These are phyloP conservation scores for Echinochloa phyllopogon DNA, from an alignment of 176 grass and related monocot genomes.

Conservation along the genomic window DNA sequence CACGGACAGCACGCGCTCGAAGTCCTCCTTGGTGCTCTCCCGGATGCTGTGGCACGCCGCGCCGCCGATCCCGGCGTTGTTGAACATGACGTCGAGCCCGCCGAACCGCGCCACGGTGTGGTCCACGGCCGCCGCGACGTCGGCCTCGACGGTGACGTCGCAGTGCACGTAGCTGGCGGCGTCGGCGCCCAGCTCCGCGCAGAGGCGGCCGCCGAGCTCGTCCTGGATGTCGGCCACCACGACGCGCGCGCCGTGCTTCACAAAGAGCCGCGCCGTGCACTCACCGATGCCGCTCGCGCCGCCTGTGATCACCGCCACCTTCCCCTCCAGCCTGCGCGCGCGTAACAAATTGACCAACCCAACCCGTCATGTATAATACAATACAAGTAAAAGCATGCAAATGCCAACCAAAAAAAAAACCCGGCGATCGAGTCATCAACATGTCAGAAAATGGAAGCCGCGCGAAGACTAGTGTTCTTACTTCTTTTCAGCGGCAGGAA, in stretches of 20 bases:
- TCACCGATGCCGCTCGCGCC: slow-evolving; percentile 62
- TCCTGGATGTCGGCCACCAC: slow-evolving; percentile 63
- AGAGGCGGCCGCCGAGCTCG: slow-evolving; percentile 27
- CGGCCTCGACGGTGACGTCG: slow-evolving; percentile 49
- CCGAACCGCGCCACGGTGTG: slow-evolving; percentile 52
- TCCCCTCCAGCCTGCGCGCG: slow-evolving; percentile 48
- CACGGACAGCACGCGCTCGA: slow-evolving; percentile 53
- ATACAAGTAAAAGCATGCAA: neutral
- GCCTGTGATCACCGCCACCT: slow-evolving; percentile 70
- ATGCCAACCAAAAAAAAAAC: no score
- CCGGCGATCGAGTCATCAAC: neutral
- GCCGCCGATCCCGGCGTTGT: slow-evolving; percentile 64
- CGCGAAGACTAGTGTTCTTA: neutral
- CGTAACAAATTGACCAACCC: neutral
- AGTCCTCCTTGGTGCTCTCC: slow-evolving; percentile 53
- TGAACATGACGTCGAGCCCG: slow-evolving; percentile 63
- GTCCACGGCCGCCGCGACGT: slow-evolving; percentile 53
- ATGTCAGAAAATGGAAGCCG: no score
- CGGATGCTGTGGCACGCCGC: slow-evolving; percentile 51
- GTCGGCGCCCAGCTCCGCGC: slow-evolving; percentile 31
- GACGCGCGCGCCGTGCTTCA: slow-evolving; percentile 50
- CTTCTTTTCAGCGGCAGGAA: slow-evolving; percentile 44
- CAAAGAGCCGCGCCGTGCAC: slow-evolving; percentile 59
- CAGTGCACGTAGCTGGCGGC: slow-evolving; percentile 51
- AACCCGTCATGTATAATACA: neutral